Evolutionary conservation across 1,139 yeast genomes (phyloP), one percentile per base, ranked within the genome.

Genomic region (Nakaseomyces sp.): DNA sequence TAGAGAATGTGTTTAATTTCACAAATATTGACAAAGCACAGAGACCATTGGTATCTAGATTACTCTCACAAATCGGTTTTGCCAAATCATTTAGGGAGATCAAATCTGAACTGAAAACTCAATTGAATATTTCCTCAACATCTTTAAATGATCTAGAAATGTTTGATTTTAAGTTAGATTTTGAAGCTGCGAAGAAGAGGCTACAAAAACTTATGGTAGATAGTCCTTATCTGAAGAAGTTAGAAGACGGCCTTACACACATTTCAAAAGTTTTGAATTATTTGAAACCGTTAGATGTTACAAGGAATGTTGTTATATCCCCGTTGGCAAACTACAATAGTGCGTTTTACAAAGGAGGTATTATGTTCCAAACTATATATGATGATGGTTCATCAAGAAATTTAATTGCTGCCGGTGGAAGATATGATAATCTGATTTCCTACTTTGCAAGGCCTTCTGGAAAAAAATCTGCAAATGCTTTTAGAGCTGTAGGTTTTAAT

Each of bases 291-390:
- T 68, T 89, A 45, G 87, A 84, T 0, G 76, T 87, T 20, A 69
- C 71, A 16, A 64, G 68, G 29, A 64, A 66, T 32, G 63, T 80
- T 18, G 71, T 70, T 30, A 57, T 81, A 24, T 71, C 80, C 0
- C 96, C 97, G 0, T 71, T 91, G 61, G 77, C 89, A 55, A 87
- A 86, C 54, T 86, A 86, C 62, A 87, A 87, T 54, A 75, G 81
- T 37, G 74, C 79, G 19, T 89, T 87, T 58, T 91, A 88, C 59
- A 68, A 71, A 29, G 79, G 79, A 19, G 95, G 95, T 0, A 66
- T 89, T 2, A 87, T 91, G 94, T 91, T 89, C 58, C 95, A 87
- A 56, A 88, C 84, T 0, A 76, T 87, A 1, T 75, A 77, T 53
- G 83, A 83, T 47, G 76, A 70, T 37, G 66, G 65, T 51, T 62